phyloP scores from a whole-genome alignment of 2,329 filamentous ascomycete species.

The Diaporthe batatas region DNA sequence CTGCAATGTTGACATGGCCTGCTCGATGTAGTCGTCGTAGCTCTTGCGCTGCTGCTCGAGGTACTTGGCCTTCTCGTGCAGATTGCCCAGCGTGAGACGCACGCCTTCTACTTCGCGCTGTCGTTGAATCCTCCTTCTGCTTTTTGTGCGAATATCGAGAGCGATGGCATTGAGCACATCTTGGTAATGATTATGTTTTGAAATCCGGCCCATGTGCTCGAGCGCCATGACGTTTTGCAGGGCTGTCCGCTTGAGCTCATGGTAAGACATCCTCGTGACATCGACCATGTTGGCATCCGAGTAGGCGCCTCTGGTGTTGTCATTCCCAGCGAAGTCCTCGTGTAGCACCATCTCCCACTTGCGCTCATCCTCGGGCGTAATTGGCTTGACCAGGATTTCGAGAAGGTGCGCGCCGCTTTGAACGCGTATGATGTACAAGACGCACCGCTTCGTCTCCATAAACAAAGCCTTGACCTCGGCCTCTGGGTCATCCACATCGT shows the following conservation, averaged over 20 bases:
- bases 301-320: conserved; percentile 84
- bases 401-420: conserved; percentile 93
- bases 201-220: conserved; percentile 89
- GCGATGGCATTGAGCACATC: conserved; percentile 98
- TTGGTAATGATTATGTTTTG: conserved; percentile 92
- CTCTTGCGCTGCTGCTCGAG: conserved; percentile 95
- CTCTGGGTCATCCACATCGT: conserved; percentile 92
- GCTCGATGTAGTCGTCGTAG: conserved; percentile 99
- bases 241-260: conserved; percentile 91
- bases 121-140: conserved; percentile 89
- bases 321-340: conserved; percentile 82
- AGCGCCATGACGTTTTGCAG: conserved; percentile 94
- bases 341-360: conserved; percentile 86
- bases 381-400: conserved; percentile 93
- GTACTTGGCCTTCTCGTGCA: conserved; percentile 90
- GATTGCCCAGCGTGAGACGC: conserved; percentile 77
- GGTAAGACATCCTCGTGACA: conserved; percentile 89
- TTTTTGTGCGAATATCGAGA: conserved; percentile 96
- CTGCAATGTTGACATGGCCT: conserved; percentile 96
- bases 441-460: conserved; percentile 98
- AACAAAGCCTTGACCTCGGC: conserved; percentile 92
- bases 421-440: conserved; percentile 97
- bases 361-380: conserved; percentile 86
- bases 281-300: conserved; percentile 91
- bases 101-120: conserved; percentile 92